These are phyloP conservation scores for Lasiosphaeria ovina DNA, from an alignment of 495 filamentous ascomycete species.

Conservation along the genomic window DNA sequence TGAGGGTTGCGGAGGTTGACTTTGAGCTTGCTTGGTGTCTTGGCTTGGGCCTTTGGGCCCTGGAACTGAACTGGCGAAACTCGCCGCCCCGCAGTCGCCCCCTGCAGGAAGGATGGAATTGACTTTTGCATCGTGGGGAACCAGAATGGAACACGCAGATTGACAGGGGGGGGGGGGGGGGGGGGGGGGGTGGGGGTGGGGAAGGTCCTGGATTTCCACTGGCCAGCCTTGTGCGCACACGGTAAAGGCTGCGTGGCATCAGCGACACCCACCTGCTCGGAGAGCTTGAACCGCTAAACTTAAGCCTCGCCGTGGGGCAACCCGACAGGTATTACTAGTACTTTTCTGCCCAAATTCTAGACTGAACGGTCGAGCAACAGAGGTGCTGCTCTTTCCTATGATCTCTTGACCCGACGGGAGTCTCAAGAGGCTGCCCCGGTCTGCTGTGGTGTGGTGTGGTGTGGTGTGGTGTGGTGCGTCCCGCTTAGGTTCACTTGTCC, in stretches of 20 bases:
- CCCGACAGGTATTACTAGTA: conserved; percentile 7
- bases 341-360: background rate
- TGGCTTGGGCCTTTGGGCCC: too few relatives aligned
- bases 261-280: conserved; percentile 1
- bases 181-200: too few relatives aligned
- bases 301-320: background rate
- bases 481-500: background rate
- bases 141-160: too few relatives aligned
- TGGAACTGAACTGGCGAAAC: too few relatives aligned
- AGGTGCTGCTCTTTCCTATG: conserved; percentile 1
- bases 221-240: conserved; percentile 31
- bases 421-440: background rate
- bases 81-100: too few relatives aligned
- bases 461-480: too few relatives aligned
- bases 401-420: background rate
- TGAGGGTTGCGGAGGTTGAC: too few relatives aligned
- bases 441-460: conserved; percentile 6
- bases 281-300: background rate
- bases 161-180: too few relatives aligned
- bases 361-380: background rate
- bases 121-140: too few relatives aligned
- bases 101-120: too few relatives aligned
- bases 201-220: conserved; percentile 14
- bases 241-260: conserved; percentile 21
- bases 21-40: too few relatives aligned